Conservation (phyloP, 2,329 filamentous ascomycete species). For the Aureobasidium melanogenum region DNA sequence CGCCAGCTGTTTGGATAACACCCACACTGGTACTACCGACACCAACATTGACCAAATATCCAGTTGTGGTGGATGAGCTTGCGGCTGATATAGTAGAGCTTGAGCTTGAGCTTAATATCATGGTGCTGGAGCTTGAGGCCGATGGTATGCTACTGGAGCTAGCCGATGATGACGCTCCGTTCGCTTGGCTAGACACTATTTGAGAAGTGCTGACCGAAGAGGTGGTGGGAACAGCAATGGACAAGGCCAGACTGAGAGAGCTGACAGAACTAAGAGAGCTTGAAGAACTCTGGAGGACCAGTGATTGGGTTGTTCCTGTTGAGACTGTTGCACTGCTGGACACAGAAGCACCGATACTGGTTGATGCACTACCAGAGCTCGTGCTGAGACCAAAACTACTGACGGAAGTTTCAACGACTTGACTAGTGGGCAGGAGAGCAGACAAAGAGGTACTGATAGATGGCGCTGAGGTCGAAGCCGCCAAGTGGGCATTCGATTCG, state of each 20-base stretch:
- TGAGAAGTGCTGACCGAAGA: neutral
- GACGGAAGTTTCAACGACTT: neutral
- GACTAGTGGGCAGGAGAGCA: neutral
- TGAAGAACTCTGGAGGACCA: neutral
- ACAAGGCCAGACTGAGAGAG: neutral
- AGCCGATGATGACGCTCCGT: neutral
- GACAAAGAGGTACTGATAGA: neutral
- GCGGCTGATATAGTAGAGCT: neutral
- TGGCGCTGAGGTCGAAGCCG: neutral
- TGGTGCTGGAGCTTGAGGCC: neutral
- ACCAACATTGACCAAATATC: neutral
- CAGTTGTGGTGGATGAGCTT: neutral
- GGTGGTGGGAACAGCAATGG: neutral
- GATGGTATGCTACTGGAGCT: neutral
- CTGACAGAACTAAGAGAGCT: neutral
- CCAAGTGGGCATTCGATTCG: neutral
- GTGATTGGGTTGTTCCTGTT: neutral
- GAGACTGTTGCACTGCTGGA: neutral
- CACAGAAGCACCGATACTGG: neutral
- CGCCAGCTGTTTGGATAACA: constrained; percentile 6
- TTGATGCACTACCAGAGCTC: neutral
- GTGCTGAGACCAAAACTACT: neutral
- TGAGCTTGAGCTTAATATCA: too few relatives aligned
- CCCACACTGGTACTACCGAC: neutral
- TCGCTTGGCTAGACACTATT: neutral